phyloP scores from a whole-genome alignment of 306 rosid genomes.

The Inga laurina region DNA sequence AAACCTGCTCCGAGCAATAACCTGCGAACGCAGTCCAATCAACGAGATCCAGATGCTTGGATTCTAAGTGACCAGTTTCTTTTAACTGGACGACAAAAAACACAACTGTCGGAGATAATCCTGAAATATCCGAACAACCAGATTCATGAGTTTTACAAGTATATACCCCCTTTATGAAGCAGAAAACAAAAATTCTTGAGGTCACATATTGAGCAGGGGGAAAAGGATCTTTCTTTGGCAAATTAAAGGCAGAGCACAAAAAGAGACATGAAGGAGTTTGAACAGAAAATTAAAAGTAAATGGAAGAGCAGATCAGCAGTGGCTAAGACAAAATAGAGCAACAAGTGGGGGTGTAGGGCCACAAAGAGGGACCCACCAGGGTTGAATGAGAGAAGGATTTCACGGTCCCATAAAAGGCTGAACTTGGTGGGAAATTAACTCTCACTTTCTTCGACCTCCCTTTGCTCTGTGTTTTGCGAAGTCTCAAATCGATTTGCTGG shows the following conservation, averaged over 20 bases:
- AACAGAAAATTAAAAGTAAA: constrained; percentile 40
- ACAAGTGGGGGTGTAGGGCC: constrained; percentile 93
- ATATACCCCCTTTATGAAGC: constrained; percentile 44
- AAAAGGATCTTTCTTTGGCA: constrained; percentile 46
- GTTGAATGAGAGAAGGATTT: constrained; percentile 45
- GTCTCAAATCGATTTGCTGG: constrained; percentile 19
- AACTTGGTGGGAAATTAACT: constrained; percentile 63
- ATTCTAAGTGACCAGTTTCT: constrained; percentile 40
- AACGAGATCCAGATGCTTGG: constrained; percentile 52
- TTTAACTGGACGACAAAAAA: constrained; percentile 28
- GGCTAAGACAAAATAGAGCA: constrained; percentile 55
- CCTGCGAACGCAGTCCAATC: constrained; percentile 34
- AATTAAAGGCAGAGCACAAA: constrained; percentile 33
- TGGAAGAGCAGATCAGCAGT: constrained; percentile 46
- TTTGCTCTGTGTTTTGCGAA: constrained; percentile 15
- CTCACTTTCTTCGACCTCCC: constrained; percentile 20
- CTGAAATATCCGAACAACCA: constrained; percentile 31
- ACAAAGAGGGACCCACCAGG: constrained; percentile 79
- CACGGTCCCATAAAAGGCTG: constrained; percentile 53
- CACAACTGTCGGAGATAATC: constrained; percentile 28
- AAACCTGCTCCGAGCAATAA: constrained; percentile 39
- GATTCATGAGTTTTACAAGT: constrained; percentile 30
- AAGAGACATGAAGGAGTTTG: constrained; percentile 38
- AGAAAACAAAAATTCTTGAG: constrained; percentile 29
- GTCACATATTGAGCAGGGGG: constrained; percentile 35